Conservation (phyloP, 306 rosid genomes). For the Trichosanthes cucumerina region DNA sequence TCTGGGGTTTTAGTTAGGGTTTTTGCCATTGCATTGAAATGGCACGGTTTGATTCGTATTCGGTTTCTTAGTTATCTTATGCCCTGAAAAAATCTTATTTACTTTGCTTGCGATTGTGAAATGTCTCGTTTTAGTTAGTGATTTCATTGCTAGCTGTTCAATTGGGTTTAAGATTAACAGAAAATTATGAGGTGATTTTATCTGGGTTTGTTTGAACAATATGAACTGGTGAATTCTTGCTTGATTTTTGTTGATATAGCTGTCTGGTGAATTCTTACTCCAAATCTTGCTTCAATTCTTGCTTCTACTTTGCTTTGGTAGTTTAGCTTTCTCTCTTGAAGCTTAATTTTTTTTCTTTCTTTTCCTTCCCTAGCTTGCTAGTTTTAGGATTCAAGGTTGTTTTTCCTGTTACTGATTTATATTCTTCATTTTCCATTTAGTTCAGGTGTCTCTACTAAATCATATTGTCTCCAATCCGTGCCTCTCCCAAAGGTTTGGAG, state of each 20-base stretch:
- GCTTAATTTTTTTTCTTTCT: background rate
- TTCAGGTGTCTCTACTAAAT: conserved; percentile 34
- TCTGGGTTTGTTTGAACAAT: background rate
- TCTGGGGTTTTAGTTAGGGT: background rate
- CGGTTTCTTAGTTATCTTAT: too few species aligned
- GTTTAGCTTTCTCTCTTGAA: background rate
- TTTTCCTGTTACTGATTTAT: background rate
- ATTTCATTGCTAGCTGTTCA: background rate
- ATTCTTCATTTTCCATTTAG: background rate
- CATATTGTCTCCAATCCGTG: conserved; percentile 17
- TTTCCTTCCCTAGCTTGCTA: background rate
- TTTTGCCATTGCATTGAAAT: background rate
- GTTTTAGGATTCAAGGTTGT: background rate
- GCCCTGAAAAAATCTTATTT: too few species aligned
- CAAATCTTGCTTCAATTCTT: too few species aligned
- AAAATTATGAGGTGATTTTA: background rate
- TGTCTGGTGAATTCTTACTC: too few species aligned
- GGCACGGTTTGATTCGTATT: background rate
- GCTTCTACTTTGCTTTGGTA: background rate
- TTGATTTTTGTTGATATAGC: background rate
- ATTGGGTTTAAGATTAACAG: background rate
- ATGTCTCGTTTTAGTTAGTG: background rate
- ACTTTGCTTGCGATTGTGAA: background rate
- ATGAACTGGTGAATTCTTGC: background rate
- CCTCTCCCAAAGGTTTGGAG: conserved; percentile 24